A percentile compares a stretch with the other conserved stretches of the same genome.
Conservation (phyloP, 805 yeast species). For the Priceomyces castillae region DNA sequence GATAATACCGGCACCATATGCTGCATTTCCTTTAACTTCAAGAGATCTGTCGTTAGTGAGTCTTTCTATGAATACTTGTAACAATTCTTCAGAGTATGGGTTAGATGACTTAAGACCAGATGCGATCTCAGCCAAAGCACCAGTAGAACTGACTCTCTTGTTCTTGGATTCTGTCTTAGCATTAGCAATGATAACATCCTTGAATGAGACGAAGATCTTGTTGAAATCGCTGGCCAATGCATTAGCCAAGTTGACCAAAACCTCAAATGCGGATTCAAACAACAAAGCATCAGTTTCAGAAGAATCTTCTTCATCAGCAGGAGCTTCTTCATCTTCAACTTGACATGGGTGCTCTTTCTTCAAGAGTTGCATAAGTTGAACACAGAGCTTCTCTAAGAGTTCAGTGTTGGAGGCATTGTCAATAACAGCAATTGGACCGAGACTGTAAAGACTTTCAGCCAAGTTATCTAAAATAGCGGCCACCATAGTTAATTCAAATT, state of each 20-base stretch:
- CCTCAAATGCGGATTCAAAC: conserved; percentile 83
- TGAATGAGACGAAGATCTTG: conserved; percentile 69
- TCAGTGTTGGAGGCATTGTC: conserved; percentile 54
- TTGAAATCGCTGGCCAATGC: conserved; percentile 79
- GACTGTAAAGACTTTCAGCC: conserved; percentile 60
- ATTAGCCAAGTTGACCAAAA: conserved; percentile 69
- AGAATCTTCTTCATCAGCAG: conserved; percentile 51
- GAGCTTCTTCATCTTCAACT: conserved; percentile 65
- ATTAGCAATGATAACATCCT: conserved; percentile 57
- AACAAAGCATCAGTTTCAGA: conserved; percentile 59
- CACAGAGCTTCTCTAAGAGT: conserved; percentile 62
- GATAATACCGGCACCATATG: conserved; percentile 89
- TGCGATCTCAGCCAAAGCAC: conserved; percentile 87
- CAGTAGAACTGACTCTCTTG: conserved; percentile 81
- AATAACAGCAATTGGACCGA: conserved; percentile 73
- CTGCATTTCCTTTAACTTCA: conserved; percentile 92
- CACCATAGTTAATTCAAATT: conserved; percentile 81
- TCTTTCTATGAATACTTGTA: conserved; percentile 66
- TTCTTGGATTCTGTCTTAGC: conserved; percentile 58
- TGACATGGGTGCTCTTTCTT: conserved; percentile 85
- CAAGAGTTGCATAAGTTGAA: conserved; percentile 67
- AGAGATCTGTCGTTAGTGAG: conserved; percentile 73
- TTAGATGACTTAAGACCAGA: conserved; percentile 66
- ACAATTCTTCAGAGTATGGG: conserved; percentile 66
- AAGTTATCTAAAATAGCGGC: conserved; percentile 72